These are phyloP conservation scores for Fusarium cyanostomum DNA, from an alignment of 2,329 filamentous ascomycete species.

Conservation along the genomic window DNA sequence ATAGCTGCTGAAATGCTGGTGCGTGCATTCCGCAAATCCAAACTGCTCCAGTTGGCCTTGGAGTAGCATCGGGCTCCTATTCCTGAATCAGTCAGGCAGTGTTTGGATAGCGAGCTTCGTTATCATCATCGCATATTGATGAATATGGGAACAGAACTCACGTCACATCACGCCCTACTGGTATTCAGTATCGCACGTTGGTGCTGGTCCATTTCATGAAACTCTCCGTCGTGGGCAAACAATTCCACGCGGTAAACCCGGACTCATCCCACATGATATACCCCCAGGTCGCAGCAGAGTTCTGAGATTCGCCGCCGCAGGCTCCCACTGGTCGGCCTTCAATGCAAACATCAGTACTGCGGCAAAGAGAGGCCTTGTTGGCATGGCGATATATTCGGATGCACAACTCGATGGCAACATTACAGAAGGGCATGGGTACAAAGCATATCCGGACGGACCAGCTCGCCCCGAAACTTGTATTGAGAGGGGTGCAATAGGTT, in stretches of 20 bases:
- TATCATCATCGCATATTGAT: too few relatives aligned
- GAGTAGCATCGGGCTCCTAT: background rate
- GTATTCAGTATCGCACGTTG: background rate
- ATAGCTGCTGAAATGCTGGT: slow-evolving; percentile 8
- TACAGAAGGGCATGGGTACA: too few relatives aligned
- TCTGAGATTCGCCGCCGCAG: background rate
- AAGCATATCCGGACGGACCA: too few relatives aligned
- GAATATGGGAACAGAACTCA: too few relatives aligned
- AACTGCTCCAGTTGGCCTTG: background rate
- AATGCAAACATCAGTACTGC: slow-evolving; percentile 7
- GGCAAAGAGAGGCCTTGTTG: too few relatives aligned
- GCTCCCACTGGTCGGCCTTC: background rate
- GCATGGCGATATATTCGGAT: too few relatives aligned
- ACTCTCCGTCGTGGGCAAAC: background rate
- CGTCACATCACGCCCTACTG: slow-evolving; percentile 1
- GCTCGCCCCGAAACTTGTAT: too few relatives aligned
- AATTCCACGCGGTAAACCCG: slow-evolving; percentile 3
- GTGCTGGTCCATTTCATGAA: slow-evolving; percentile 12
- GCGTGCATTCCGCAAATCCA: background rate
- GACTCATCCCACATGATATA: slow-evolving; percentile 14
- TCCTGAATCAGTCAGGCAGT: background rate
- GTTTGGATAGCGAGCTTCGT: too few relatives aligned
- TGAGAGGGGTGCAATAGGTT: too few relatives aligned
- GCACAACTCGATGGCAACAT: too few relatives aligned
- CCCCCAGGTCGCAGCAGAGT: slow-evolving; percentile 2